phyloP scores from a whole-genome alignment of 257 asterid genomes.

The Solanum habrochaites region DNA sequence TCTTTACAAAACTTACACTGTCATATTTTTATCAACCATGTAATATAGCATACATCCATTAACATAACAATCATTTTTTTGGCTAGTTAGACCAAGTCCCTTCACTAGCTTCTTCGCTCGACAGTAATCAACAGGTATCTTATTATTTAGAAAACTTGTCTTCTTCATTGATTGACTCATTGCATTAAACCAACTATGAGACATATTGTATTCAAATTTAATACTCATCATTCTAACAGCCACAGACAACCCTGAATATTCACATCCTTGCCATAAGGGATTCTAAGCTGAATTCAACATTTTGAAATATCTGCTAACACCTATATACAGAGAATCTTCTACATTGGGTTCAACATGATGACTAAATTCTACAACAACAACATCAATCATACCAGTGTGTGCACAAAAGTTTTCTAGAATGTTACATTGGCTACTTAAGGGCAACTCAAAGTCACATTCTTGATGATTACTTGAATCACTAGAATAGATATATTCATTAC shows the following conservation, averaged over 20 bases:
- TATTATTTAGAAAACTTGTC: background rate
- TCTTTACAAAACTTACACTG: background rate
- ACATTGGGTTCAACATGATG: background rate
- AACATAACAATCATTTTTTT: background rate
- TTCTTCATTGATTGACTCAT: background rate
- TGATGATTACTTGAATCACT: background rate
- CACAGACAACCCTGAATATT: background rate
- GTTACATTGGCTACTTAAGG: background rate
- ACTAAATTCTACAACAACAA: background rate
- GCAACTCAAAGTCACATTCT: background rate
- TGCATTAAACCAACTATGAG: background rate
- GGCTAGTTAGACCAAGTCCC: background rate
- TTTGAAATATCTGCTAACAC: background rate
- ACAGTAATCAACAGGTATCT: background rate
- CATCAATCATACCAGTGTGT: background rate
- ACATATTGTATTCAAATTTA: too few species aligned
- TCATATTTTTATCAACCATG: background rate
- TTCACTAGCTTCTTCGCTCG: background rate
- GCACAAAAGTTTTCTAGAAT: background rate
- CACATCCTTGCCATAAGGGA: background rate
- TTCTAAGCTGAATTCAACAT: background rate
- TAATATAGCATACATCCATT: background rate
- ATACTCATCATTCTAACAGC: background rate
- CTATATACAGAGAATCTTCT: background rate
- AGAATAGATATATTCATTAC: background rate